Base-by-base conservation (phyloP, 192 early-diverging fungal species). In the Phlyctochytrium bullatum region DNA sequence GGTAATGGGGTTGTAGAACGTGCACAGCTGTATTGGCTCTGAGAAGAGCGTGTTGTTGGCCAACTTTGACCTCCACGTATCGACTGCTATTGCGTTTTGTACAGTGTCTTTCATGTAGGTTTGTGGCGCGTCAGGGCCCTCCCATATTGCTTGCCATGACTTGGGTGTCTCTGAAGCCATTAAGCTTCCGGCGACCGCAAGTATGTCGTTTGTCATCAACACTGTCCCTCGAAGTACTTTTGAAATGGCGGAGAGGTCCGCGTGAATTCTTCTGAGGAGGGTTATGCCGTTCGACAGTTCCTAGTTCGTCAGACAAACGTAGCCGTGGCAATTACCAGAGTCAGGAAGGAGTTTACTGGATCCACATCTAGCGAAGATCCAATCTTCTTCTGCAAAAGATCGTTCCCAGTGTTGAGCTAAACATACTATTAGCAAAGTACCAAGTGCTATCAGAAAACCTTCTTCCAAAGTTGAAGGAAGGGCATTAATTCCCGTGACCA, bases 401-500 rank as follows among this genome's bases (percentile, higher is more conserved):
- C 79, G 31, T 47, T 75, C 31, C 77, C 79, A 34, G 74, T 81
- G 60, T 76, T 81, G 28, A 83, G 66, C 69, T 80, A 31, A 0
- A 3, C 16, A 34, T 4, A 54, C 2, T 36, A 31, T 24, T 58
- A 32, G n/a, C 28, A 25, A 28, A 74, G 1, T 27, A 64, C 10
- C 28, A 68, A 25, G 24, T 34, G 30, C 25, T 12, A 20, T 58
- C 12, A 73, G 36, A 31, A 27, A 47, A 82, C 75, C 78, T 81
- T 84, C 62, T 78, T 80, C 83, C 83, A 85, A 3, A 82, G 54
- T 25, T 77, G 65, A 20, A 85, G 51, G 31, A 85, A 78, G 10
- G 83, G 83, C 56, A 72, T 47, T 24, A 85, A 50, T 57, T 80
- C 74, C 61, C 66, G 54, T 24, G 74, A 60, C 83, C 83, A 85